Evolutionary conservation across 2,329 filamentous ascomycete genomes (phyloP).

Genomic region (Phaeoacremonium minimum): DNA sequence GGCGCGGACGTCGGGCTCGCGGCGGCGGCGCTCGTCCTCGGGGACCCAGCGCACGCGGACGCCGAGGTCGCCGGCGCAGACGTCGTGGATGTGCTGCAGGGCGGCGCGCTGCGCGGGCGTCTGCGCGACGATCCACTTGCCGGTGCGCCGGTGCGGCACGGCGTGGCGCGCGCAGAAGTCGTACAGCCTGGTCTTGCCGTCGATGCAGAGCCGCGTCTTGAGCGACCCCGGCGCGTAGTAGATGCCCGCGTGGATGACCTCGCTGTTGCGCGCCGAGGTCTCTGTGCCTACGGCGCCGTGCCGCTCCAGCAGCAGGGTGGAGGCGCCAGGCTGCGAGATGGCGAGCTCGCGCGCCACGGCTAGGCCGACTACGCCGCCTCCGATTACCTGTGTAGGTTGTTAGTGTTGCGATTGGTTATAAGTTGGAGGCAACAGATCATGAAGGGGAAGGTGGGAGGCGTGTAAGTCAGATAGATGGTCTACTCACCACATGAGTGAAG

Average conservation of each 20-base stretch:
- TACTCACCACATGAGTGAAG: conserved; percentile 41
- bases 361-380: conserved; percentile 69
- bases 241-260: conserved; percentile 93
- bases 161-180: conserved; percentile 62
- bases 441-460: background rate
- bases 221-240: conserved; percentile 77
- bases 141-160: conserved; percentile 70
- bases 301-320: conserved; percentile 76
- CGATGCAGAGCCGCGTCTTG: conserved; percentile 80
- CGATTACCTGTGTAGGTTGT: conserved; percentile 35
- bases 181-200: conserved; percentile 75
- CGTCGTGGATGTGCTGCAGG: conserved; percentile 45
- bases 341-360: conserved; percentile 73
- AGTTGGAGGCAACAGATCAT: background rate
- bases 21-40: conserved; percentile 51
- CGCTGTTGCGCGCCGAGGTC: conserved; percentile 85
- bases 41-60: conserved; percentile 61
- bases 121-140: conserved; percentile 96
- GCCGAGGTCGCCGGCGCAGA: conserved; percentile 31
- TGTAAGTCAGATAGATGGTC: background rate
- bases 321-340: conserved; percentile 48
- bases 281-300: conserved; percentile 75
- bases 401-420: background rate
- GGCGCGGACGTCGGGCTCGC: conserved; percentile 75
- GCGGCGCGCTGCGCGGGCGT: conserved; percentile 64